Evolutionary conservation across 2,329 filamentous ascomycete genomes (phyloP).

Genomic region (Microdochium trichocladiopsis): DNA sequence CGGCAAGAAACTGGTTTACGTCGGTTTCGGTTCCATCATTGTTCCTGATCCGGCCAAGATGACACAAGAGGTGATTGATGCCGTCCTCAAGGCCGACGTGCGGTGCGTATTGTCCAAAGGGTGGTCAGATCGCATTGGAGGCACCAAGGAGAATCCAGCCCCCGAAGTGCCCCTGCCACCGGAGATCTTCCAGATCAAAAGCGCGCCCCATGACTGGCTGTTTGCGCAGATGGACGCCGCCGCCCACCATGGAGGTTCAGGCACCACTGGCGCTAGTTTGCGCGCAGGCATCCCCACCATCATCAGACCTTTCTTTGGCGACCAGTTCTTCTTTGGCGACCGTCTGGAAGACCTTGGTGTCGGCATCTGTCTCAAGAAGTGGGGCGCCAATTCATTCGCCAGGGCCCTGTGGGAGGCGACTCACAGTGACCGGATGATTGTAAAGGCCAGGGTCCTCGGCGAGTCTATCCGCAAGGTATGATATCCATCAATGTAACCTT

Average conservation of each 20-base stretch:
- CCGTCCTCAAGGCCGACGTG: constrained; percentile 84
- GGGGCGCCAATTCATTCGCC: constrained; percentile 81
- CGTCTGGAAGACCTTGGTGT: constrained; percentile 91
- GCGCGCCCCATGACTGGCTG: constrained; percentile 93
- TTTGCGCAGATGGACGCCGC: constrained; percentile 91
- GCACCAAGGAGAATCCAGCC: constrained; percentile 13
- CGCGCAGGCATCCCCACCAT: constrained; percentile 89
- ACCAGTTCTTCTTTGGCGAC: constrained; percentile 92
- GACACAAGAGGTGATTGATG: constrained; percentile 88
- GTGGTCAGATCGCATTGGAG: constrained; percentile 72
- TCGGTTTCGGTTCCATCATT: constrained; percentile 94
- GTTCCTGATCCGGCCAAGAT: constrained; percentile 83
- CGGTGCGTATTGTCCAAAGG: constrained; percentile 93
- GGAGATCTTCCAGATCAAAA: constrained; percentile 82
- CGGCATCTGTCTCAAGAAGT: constrained; percentile 79
- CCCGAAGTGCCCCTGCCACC: constrained; percentile 64
- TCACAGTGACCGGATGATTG: constrained; percentile 84
- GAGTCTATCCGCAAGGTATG: constrained; percentile 80
- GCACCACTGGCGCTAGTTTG: constrained; percentile 89
- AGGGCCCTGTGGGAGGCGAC: constrained; percentile 87
- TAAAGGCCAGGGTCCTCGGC: constrained; percentile 74
- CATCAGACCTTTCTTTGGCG: constrained; percentile 93
- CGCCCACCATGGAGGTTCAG: constrained; percentile 89
- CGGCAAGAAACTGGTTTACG: constrained; percentile 87
- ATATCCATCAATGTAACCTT: constrained; percentile 10